phyloP scores from a whole-genome alignment of 306 rosid genomes.

The Coriaria nepalensis region DNA sequence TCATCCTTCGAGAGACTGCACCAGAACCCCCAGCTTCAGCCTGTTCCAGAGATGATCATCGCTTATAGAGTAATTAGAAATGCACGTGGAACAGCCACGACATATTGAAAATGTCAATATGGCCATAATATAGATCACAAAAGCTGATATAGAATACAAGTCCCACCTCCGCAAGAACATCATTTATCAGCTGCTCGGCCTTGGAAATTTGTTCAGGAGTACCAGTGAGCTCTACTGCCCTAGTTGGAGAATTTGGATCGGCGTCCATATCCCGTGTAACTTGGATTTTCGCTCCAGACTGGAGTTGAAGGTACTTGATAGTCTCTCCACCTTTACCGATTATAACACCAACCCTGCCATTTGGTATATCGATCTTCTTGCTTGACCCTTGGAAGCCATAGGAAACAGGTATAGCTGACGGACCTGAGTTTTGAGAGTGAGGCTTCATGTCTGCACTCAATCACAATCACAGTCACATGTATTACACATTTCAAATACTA shows the following conservation, averaged over 20 bases:
- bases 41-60: conserved; percentile 33
- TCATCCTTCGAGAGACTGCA: conserved; percentile 38
- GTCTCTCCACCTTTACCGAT: conserved; percentile 97
- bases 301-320: conserved; percentile 82
- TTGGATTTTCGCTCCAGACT: conserved; percentile 94
- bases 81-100: neutral
- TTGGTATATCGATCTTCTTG: conserved; percentile 79
- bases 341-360: conserved; percentile 92
- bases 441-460: conserved; percentile 40
- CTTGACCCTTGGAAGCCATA: conserved; percentile 55
- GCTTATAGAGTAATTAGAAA: neutral
- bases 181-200: conserved; percentile 81
- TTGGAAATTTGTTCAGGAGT: conserved; percentile 62
- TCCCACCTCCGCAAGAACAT: conserved; percentile 79
- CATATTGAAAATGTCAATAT: neutral
- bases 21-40: conserved; percentile 97
- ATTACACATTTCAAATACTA: neutral
- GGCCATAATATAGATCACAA: neutral
- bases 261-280: conserved; percentile 91
- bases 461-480: neutral
- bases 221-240: conserved; percentile 84
- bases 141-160: neutral
- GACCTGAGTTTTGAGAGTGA: conserved; percentile 27
- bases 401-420: conserved; percentile 42
- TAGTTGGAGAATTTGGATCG: conserved; percentile 42